Conservation (phyloP, 2,329 filamentous ascomycete genomes). For the Pseudocercospora crystallina region DNA sequence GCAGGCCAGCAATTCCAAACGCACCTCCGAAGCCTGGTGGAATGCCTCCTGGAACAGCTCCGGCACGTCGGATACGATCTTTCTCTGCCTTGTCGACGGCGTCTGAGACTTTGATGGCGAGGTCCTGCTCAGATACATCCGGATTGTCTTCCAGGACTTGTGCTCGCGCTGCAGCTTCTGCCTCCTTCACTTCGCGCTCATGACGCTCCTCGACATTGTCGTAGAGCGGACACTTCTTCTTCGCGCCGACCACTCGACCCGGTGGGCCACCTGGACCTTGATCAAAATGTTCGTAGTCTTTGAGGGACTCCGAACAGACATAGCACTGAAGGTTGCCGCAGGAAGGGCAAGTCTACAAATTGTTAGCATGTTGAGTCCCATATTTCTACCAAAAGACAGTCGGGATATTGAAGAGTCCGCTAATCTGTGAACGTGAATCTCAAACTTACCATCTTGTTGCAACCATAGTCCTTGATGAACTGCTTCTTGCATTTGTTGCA, state of each 20-base stretch:
- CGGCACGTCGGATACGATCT: slow-evolving; percentile 15
- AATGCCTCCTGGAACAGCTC: neutral
- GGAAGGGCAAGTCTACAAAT: slow-evolving; percentile 55
- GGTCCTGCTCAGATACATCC: slow-evolving; percentile 55
- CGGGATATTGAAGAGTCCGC: neutral
- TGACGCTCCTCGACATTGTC: slow-evolving; percentile 63
- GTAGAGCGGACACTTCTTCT: slow-evolving; percentile 61
- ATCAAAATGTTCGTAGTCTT: slow-evolving; percentile 70
- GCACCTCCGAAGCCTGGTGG: slow-evolving; percentile 1
- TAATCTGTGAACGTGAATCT: neutral
- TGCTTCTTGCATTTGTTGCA: slow-evolving; percentile 73
- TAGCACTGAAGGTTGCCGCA: slow-evolving; percentile 62
- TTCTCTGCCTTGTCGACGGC: slow-evolving; percentile 21
- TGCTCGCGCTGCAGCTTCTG: slow-evolving; percentile 59
- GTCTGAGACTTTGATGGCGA: slow-evolving; percentile 62
- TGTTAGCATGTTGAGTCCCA: neutral
- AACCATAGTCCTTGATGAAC: slow-evolving; percentile 76
- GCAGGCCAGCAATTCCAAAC: too few relatives aligned
- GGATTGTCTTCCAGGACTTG: slow-evolving; percentile 61
- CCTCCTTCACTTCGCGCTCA: slow-evolving; percentile 61
- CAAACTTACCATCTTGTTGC: slow-evolving; percentile 69
- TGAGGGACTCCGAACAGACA: slow-evolving; percentile 65
- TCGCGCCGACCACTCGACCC: slow-evolving; percentile 40
- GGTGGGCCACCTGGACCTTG: slow-evolving; percentile 35
- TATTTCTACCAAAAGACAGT: neutral